Evolutionary conservation across 2,329 filamentous ascomycete genomes (phyloP).

Genomic region (Colletotrichum sp.): DNA sequence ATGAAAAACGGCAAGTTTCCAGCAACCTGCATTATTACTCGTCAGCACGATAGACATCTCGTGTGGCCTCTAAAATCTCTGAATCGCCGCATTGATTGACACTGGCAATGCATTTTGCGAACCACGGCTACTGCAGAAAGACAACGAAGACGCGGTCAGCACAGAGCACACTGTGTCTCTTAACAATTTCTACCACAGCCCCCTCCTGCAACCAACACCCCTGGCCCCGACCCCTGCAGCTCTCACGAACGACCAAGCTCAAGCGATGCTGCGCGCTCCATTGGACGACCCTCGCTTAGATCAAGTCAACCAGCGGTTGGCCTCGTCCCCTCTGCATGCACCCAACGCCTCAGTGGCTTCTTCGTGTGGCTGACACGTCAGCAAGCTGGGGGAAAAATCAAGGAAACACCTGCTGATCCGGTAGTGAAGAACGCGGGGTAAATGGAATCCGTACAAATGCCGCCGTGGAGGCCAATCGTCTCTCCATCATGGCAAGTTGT

Average conservation of each 20-base stretch:
- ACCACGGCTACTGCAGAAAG: background rate
- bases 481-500: background rate
- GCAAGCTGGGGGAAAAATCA: background rate
- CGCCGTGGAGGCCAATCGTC: background rate
- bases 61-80: background rate
- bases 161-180: background rate
- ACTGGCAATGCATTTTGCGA: background rate
- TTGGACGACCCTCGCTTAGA: background rate
- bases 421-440: constrained; percentile 2
- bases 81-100: background rate
- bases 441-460: background rate
- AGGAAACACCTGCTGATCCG: constrained; percentile 2
- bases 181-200: background rate
- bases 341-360: background rate
- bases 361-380: background rate
- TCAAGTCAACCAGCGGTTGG: background rate
- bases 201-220: background rate
- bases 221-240: background rate
- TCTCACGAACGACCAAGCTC: background rate
- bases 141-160: background rate
- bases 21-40: background rate
- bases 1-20: too few species aligned
- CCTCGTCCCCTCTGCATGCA: background rate
- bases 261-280: background rate
- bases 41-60: background rate